phyloP scores from a whole-genome alignment of 768 basidiomycete species.

The Pleurotus djamor region DNA sequence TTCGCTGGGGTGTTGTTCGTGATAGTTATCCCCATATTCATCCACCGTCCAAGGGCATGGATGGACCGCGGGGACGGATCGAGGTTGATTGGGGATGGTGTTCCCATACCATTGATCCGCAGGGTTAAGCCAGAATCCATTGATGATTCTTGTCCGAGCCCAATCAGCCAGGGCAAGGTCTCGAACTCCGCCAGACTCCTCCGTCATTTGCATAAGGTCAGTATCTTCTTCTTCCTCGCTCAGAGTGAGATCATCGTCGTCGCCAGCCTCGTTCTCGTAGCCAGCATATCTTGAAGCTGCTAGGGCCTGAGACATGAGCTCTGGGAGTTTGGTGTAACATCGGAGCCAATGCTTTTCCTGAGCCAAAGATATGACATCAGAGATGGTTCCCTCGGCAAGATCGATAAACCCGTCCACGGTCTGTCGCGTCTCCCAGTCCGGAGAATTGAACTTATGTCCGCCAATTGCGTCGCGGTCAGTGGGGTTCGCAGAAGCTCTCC shows the following conservation, averaged over 20 bases:
- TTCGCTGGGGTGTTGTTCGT: constrained; percentile 44
- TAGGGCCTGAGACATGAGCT: constrained; percentile 66
- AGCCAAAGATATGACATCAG: constrained; percentile 57
- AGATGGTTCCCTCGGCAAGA: constrained; percentile 65
- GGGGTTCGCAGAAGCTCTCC: constrained; percentile 42
- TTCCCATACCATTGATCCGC: constrained; percentile 65
- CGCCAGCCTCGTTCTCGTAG: constrained; percentile 20
- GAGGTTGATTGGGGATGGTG: constrained; percentile 32
- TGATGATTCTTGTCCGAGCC: constrained; percentile 68
- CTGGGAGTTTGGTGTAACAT: constrained; percentile 59
- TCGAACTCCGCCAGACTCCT: constrained; percentile 34
- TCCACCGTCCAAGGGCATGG: constrained; percentile 66
- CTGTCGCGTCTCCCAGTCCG: constrained; percentile 69
- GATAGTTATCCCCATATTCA: constrained; percentile 20
- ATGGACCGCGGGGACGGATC: constrained; percentile 36
- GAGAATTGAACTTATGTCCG: constrained; percentile 31
- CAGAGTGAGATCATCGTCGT: constrained; percentile 22
- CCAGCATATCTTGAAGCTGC: constrained; percentile 37
- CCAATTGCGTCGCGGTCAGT: constrained; percentile 58
- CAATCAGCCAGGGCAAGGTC: constrained; percentile 69
- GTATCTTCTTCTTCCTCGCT: constrained; percentile 38
- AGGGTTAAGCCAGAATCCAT: constrained; percentile 76
- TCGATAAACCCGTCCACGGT: constrained; percentile 73
- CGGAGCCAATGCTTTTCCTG: constrained; percentile 74
- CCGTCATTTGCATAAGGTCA: constrained; percentile 37